Conservation (phyloP, 495 filamentous ascomycete species). For the Diplogelasinospora grovesii region DNA sequence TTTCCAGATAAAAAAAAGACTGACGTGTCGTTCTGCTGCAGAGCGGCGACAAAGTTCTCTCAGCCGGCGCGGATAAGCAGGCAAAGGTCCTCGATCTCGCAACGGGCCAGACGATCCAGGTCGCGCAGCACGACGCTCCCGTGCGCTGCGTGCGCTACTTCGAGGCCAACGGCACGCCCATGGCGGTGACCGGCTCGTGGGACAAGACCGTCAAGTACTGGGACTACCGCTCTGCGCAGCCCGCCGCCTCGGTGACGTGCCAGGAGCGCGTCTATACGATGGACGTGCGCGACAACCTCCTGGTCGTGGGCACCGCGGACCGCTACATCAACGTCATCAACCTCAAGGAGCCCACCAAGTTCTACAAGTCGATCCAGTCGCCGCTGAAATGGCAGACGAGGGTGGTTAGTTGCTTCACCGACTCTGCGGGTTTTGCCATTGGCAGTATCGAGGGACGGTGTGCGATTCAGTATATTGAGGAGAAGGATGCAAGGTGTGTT, state of each 20-base stretch:
- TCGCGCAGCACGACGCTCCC: slow-evolving; percentile 74
- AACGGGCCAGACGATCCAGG: slow-evolving; percentile 48
- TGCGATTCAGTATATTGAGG: slow-evolving; percentile 86
- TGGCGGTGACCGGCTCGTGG: slow-evolving; percentile 88
- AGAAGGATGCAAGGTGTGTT: slow-evolving; percentile 66
- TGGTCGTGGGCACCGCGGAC: slow-evolving; percentile 89
- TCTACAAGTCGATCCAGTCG: slow-evolving; percentile 83
- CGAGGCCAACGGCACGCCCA: slow-evolving; percentile 47
- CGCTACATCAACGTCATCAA: slow-evolving; percentile 88
- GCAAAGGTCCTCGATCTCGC: slow-evolving; percentile 70
- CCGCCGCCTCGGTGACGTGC: slow-evolving; percentile 57
- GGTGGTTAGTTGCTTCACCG: slow-evolving; percentile 83
- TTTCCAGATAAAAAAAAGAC: too few relatives aligned
- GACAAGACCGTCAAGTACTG: slow-evolving; percentile 95
- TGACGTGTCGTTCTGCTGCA: too few relatives aligned
- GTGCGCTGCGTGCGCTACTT: slow-evolving; percentile 77
- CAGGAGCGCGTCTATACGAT: slow-evolving; percentile 86
- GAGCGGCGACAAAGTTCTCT: slow-evolving; percentile 66
- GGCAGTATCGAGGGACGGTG: slow-evolving; percentile 88
- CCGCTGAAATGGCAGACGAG: slow-evolving; percentile 94
- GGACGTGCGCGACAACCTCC: slow-evolving; percentile 72
- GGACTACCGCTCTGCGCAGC: slow-evolving; percentile 63
- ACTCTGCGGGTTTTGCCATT: slow-evolving; percentile 80
- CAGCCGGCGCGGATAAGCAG: slow-evolving; percentile 78
- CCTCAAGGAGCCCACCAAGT: slow-evolving; percentile 69